phyloP scores from a whole-genome alignment of 148 eudicot genomes.

The Rhododendron ferrugineum region DNA sequence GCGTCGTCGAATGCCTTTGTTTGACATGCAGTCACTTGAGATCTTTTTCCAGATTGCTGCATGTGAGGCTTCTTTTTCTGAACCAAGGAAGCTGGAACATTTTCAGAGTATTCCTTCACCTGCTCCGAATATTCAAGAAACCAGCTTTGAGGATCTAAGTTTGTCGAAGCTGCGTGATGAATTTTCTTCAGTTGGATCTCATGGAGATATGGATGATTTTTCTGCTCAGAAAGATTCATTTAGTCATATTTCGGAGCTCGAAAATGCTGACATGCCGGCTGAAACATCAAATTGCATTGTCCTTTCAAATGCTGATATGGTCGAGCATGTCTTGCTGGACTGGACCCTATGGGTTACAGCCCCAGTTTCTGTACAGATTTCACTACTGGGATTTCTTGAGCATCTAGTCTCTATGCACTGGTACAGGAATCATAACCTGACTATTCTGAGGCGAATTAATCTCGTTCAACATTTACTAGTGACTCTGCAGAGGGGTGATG shows the following conservation, averaged over 20 bases:
- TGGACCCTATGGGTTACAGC: conserved; percentile 99
- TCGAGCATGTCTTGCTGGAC: conserved; percentile 93
- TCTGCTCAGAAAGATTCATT: conserved; percentile 76
- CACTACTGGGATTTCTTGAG: conserved; percentile 88
- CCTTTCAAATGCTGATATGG: conserved; percentile 94
- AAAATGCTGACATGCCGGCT: conserved; percentile 53
- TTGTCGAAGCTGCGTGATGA: conserved; percentile 85
- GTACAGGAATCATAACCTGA: conserved; percentile 94
- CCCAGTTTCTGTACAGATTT: conserved; percentile 79
- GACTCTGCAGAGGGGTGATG: conserved; percentile 95
- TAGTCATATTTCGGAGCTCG: conserved; percentile 91
- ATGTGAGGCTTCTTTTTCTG: conserved; percentile 93
- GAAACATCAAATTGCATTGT: conserved; percentile 96
- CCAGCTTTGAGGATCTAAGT: conserved; percentile 67
- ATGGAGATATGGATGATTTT: conserved; percentile 88
- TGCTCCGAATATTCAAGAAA: conserved; percentile 37
- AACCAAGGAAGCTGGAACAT: conserved; percentile 60
- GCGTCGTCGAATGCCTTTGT: conserved; percentile 78
- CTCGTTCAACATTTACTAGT: conserved; percentile 94
- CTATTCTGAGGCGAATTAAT: conserved; percentile 82
- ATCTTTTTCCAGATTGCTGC: conserved; percentile 98
- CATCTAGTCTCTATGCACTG: conserved; percentile 92
- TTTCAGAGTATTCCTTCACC: conserved; percentile 42
- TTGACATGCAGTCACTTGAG: conserved; percentile 95
- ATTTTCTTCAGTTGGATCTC: conserved; percentile 76